Percentiles rank a stretch among this genome's conserved stretches.
These are phyloP conservation scores for Narthecium ossifragum DNA, from an alignment of 106 monocot genomes.

Conservation along the genomic window DNA sequence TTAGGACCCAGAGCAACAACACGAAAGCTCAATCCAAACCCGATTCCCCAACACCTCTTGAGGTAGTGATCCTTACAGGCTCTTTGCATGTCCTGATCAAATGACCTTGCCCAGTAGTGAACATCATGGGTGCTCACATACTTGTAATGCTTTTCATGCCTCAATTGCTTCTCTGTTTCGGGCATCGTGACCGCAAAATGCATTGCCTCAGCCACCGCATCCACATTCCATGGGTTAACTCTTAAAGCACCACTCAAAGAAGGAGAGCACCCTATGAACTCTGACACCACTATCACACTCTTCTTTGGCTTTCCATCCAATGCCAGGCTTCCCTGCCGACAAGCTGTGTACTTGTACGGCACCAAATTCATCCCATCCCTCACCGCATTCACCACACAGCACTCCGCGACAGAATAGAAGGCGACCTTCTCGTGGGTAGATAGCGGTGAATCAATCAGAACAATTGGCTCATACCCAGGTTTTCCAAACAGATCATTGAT, in stretches of 20 bases:
- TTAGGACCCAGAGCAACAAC: conserved; percentile 76
- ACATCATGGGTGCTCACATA: conserved; percentile 86
- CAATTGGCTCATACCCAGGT: conserved; percentile 68
- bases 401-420: conserved; percentile 66
- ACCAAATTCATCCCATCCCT: conserved; percentile 85
- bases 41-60: conserved; percentile 86
- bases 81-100: conserved; percentile 87
- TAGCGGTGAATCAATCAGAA: conserved; percentile 44
- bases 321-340: conserved; percentile 48
- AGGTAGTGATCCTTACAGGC: conserved; percentile 75
- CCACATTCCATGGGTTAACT: conserved; percentile 80
- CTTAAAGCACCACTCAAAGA: conserved; percentile 32
- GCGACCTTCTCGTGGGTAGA: conserved; percentile 69
- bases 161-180: conserved; percentile 73
- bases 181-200: conserved; percentile 59
- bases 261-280: conserved; percentile 40
- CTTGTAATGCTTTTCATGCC: conserved; percentile 60
- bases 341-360: conserved; percentile 84
- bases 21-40: conserved; percentile 77
- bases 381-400: conserved; percentile 76
- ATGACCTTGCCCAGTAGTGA: conserved; percentile 81
- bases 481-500: conserved; percentile 60
- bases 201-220: conserved; percentile 70
- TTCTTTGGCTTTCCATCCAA: conserved; percentile 34
- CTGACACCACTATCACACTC: conserved; percentile 74